These are phyloP conservation scores for Lithocarpus polystachyus DNA, from an alignment of 306 rosid genomes.

Conservation along the genomic window DNA sequence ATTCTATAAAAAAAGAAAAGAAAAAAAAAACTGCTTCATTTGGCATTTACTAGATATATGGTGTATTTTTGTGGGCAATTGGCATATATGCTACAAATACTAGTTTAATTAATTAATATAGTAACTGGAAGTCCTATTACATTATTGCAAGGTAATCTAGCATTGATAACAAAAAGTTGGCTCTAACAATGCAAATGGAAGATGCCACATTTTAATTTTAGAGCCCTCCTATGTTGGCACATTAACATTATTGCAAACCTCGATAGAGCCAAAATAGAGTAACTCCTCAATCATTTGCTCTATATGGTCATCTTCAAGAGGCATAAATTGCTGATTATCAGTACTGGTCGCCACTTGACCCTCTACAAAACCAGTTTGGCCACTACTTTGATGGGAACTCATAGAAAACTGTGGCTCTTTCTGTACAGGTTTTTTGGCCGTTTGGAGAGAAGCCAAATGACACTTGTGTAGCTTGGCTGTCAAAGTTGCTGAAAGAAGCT, in stretches of 20 bases:
- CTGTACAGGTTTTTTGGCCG: slow-evolving; percentile 36
- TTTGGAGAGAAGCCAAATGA: slow-evolving; percentile 69
- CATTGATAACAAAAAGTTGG: neutral
- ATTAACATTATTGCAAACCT: slow-evolving; percentile 50
- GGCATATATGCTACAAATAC: too few relatives aligned
- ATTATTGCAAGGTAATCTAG: slow-evolving; percentile 14
- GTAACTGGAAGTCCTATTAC: slow-evolving; percentile 13
- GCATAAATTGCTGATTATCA: slow-evolving; percentile 38
- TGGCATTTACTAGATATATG: too few relatives aligned
- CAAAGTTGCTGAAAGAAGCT: slow-evolving; percentile 62
- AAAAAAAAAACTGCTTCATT: neutral
- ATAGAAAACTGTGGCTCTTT: slow-evolving; percentile 27
- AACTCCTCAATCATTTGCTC: slow-evolving; percentile 89
- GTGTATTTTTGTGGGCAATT: neutral
- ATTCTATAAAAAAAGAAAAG: too few relatives aligned
- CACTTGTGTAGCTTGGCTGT: slow-evolving; percentile 72
- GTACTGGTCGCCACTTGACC: slow-evolving; percentile 20
- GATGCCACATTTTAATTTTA: slow-evolving; percentile 8
- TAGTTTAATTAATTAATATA: neutral
- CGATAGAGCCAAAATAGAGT: slow-evolving; percentile 72
- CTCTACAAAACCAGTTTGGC: slow-evolving; percentile 10
- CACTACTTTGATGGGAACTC: neutral
- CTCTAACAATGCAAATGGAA: slow-evolving; percentile 1
- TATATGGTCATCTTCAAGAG: slow-evolving; percentile 77
- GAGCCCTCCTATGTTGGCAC: slow-evolving; percentile 26